Base-by-base conservation (phyloP, 1,284 basidiomycete species). In the Moesziomyces sp. region DNA sequence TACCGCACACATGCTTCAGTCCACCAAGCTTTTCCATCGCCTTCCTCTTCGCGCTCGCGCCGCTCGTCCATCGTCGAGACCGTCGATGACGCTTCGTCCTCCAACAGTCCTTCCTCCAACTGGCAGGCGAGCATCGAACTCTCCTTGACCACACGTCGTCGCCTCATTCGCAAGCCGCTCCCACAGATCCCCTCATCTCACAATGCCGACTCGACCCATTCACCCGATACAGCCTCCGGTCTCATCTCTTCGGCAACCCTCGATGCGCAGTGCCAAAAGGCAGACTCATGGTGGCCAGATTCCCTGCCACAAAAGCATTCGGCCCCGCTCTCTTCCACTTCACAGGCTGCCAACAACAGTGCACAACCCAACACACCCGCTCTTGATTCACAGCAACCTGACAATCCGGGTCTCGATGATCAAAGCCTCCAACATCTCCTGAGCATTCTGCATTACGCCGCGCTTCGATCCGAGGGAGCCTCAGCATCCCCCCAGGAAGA, bases 131-230 rank as follows among this genome's bases (percentile, higher is more conserved):
- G 73, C 63, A 60, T 75, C 59, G 72, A 77, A 30, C 66, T 77
- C 38, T 75, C 71, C 21, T 59, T 77, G 11, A 71, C 76, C n/a
- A 79, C 78, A 2, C 69, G 71, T 6, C 63, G 76, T 16, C 66
- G 78, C 21, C 74, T 79, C 57, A 78, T 79, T 40, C 74, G 78
- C 52, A 79, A 79, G 52, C 76, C 78, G 3, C 57, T 79, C n/a
- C 78, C 78, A 2, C 60, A 69, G 35, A 40, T 78, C 13, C 78
- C 78, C n/a, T 54, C 59, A 2, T 48, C 52, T 2, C 49, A 55
- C 4, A 11, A 46, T 19, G 43, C 56, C 38, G 6, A 47, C 19
- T 5, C 50, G 4, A 24, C 24, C 14, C 1, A 24, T 16, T 35
- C 43, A n/a, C 21, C 54, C n/a, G 28, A 23, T 23, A 16, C 57